phyloP scores from a whole-genome alignment of 164 flowering plant genomes.

The Tetracentron sinense region DNA sequence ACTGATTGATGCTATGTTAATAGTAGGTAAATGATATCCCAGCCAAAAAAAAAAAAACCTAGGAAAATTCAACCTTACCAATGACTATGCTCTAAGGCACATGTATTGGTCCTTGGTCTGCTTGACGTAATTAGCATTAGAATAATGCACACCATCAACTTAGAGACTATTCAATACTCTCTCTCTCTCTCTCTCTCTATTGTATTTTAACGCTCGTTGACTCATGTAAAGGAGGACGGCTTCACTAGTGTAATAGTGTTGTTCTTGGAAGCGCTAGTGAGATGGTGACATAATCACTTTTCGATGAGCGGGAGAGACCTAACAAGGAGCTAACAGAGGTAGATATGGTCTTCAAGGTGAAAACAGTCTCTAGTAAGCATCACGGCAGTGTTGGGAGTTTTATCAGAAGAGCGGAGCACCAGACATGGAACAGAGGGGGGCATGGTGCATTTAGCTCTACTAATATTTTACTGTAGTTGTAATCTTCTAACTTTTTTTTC shows the following conservation, averaged over 20 bases:
- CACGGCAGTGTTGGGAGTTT: background rate
- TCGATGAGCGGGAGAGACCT: background rate
- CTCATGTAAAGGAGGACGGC: conserved; percentile 22
- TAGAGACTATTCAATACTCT: no score
- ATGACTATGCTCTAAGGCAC: no score
- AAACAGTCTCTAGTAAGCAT: background rate
- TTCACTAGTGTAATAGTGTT: conserved; percentile 29
- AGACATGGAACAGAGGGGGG: conserved; percentile 20
- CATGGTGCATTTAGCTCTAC: conserved; percentile 18
- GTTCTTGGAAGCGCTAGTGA: conserved; percentile 30
- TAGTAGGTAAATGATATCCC: no score
- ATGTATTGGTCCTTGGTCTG: no score
- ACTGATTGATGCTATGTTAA: no score
- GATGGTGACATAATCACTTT: background rate
- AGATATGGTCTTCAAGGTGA: background rate
- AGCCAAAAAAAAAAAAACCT: no score
- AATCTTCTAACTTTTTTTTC: no score
- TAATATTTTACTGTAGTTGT: no score
- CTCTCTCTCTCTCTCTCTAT: background rate
- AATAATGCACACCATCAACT: no score
- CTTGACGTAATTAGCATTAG: no score
- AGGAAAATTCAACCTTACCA: no score
- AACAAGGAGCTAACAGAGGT: background rate
- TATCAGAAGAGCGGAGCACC: conserved; percentile 1
- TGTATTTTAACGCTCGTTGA: conserved; percentile 2